Base-by-base conservation (phyloP, 164 flowering plant genomes). In the Houttuynia cordata region DNA sequence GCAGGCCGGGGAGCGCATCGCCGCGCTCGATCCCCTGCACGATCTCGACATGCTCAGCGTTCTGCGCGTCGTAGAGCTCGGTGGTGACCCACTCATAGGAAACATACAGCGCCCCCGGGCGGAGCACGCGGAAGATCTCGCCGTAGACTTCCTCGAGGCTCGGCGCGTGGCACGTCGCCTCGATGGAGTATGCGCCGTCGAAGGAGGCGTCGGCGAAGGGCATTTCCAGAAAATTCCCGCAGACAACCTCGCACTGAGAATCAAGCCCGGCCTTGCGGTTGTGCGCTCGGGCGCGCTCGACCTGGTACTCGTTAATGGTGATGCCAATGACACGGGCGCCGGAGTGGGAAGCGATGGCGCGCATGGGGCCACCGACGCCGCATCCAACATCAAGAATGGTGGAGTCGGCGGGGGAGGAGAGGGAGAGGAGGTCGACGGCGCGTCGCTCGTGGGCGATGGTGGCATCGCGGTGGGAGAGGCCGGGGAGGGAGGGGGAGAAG, bases 351-450 rank as follows among this genome's bases (percentile, higher is more conserved):
- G 96, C 96, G 60, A 88, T 91, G 4, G 95, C 92, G 0, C 96
- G 78, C 98, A 91, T 88, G 24, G 98, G 98, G 0, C 96, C 98
- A 1, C 98, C 98, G 17, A 91, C 96, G 7, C 97, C 97, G 72
- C 97, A 91, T 7, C 97, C 97, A 12, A 80, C 96, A 71, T 92
- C 98, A 8, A 92, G 73, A 51, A 92, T 77, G 3, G 72, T 62
- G 3, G 73, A 53, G 0, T 89, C 95, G 24, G 93, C 78, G 15
- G 66, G 67, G 20, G 73, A 90, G 49, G 67, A 66, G 20, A 75
- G 93, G 49, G 67, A 22, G 57, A 92, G 67, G 23, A 89, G 88
- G 75, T 89, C 93, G 39, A 78, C 96, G 68, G 90, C 96, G 85
- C 76, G 80, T 65, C 84, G 87, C 66, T 92, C 96, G 70, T 89